A percentile compares a stretch with the other conserved stretches of the same genome.
Conservation (phyloP, 495 filamentous ascomycete species). For the Daldinia vernicosa region DNA sequence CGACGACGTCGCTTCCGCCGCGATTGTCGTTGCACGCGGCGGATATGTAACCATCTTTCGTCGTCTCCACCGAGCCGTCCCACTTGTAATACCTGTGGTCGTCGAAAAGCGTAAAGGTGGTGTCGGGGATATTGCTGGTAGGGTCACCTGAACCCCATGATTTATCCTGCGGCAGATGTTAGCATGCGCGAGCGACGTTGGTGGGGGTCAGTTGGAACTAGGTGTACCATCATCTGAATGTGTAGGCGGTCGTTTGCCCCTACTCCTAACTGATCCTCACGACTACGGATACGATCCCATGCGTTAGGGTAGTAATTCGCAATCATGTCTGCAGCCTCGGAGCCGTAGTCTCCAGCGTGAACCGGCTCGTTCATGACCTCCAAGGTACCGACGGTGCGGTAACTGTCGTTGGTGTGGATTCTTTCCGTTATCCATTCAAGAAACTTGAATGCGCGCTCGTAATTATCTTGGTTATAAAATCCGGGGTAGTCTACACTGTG, state of each 20-base stretch:
- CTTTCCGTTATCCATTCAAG: conserved; percentile 66
- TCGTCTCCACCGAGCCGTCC: conserved; percentile 52
- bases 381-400: conserved; percentile 64
- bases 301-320: conserved; percentile 43
- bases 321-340: conserved; percentile 45
- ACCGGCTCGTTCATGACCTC: conserved; percentile 70
- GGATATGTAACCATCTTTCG: conserved; percentile 58
- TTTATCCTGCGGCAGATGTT: conserved; percentile 48
- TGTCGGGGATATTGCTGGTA: conserved; percentile 37
- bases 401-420: conserved; percentile 59
- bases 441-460: conserved; percentile 65
- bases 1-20: conserved; percentile 57
- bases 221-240: conserved; percentile 49
- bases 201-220: not conserved
- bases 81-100: conserved; percentile 64
- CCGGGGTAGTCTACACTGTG: conserved; percentile 58
- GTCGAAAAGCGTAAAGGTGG: conserved; percentile 43
- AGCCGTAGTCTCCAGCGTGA: conserved; percentile 52
- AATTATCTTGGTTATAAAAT: conserved; percentile 66
- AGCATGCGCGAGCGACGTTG: not conserved
- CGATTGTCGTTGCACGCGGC: conserved; percentile 62
- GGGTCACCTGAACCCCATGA: conserved; percentile 47
- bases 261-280: conserved; percentile 32
- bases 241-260: conserved; percentile 33
- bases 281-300: conserved; percentile 38